A percentile compares a stretch with the other conserved stretches of the same genome.
Conservation (phyloP, 208 protist species). For the Trypanosoma cruzi region DNA sequence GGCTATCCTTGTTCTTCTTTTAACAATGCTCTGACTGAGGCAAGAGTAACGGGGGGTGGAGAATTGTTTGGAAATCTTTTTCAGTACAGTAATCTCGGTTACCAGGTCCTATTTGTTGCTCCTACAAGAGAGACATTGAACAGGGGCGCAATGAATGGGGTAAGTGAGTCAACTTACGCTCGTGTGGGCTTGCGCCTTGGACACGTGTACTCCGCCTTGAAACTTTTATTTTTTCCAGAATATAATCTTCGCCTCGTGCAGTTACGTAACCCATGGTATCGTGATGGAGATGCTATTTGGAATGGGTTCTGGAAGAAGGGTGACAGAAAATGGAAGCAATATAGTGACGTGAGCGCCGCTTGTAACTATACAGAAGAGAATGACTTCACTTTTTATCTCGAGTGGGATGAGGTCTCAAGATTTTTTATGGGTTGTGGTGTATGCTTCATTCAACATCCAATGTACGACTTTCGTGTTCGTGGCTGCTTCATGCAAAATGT, state of each 20-base stretch:
- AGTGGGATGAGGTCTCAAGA: conserved; percentile 68
- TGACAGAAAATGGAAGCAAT: conserved; percentile 64
- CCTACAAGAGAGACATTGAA: conserved; percentile 57
- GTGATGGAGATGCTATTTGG: conserved; percentile 35
- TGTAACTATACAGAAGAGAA: conserved; percentile 46
- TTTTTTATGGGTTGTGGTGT: conserved; percentile 82
- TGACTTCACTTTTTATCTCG: conserved; percentile 78
- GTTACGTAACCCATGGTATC: conserved; percentile 70
- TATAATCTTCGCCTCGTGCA: conserved; percentile 58
- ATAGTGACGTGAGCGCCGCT: conserved; percentile 39
- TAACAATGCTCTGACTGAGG: conserved; percentile 64
- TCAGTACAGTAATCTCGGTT: conserved; percentile 43
- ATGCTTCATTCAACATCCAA: conserved; percentile 70
- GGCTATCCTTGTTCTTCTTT: conserved; percentile 75
- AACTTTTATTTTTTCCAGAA: conserved; percentile 55
- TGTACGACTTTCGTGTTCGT: conserved; percentile 79
- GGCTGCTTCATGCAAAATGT: conserved; percentile 76
- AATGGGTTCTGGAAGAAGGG: conserved; percentile 65
- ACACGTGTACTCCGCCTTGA: conserved; percentile 69
- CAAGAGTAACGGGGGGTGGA: conserved; percentile 38
- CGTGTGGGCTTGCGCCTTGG: conserved; percentile 50
- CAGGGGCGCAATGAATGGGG: conserved; percentile 17
- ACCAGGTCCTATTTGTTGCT: conserved; percentile 63
- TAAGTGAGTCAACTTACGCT: conserved; percentile 60
- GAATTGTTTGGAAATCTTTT: conserved; percentile 60